Conservation (phyloP, 345 rosid species). For the Eucalyptus victrix region DNA sequence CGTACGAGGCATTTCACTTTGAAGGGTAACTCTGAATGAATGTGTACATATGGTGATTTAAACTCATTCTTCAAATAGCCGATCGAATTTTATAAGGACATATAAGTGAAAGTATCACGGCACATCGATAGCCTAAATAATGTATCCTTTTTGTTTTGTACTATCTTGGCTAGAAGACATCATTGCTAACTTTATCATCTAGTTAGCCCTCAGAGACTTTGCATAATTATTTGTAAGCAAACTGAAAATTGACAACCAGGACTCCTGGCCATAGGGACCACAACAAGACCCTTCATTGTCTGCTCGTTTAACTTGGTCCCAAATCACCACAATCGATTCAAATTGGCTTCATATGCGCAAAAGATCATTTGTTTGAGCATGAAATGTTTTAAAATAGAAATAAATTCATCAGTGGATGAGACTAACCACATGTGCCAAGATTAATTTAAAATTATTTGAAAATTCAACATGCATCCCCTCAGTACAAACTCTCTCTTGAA, state of each 20-base stretch:
- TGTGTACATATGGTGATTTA: not conserved
- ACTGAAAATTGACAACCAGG: not conserved
- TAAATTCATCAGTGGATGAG: not conserved
- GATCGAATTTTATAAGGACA: not conserved
- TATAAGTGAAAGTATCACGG: not conserved
- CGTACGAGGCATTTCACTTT: accelerated
- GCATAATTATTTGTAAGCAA: not conserved
- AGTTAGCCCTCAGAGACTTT: not conserved
- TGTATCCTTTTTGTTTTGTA: not conserved
- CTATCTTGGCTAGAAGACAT: not conserved
- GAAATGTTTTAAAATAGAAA: not conserved
- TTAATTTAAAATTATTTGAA: not conserved
- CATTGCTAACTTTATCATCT: not conserved
- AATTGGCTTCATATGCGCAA: no score
- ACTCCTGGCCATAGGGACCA: not conserved
- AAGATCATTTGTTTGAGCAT: not conserved
- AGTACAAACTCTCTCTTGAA: not conserved
- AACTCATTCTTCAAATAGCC: not conserved
- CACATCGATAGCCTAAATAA: not conserved
- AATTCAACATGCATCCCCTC: not conserved
- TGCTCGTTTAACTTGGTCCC: not conserved
- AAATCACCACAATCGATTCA: not conserved
- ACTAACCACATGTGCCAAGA: not conserved
- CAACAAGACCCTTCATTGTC: not conserved
- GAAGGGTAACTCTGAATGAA: accelerated